phyloP scores from a whole-genome alignment of 2,329 filamentous ascomycete genomes.

The Monosporascus sp. region DNA sequence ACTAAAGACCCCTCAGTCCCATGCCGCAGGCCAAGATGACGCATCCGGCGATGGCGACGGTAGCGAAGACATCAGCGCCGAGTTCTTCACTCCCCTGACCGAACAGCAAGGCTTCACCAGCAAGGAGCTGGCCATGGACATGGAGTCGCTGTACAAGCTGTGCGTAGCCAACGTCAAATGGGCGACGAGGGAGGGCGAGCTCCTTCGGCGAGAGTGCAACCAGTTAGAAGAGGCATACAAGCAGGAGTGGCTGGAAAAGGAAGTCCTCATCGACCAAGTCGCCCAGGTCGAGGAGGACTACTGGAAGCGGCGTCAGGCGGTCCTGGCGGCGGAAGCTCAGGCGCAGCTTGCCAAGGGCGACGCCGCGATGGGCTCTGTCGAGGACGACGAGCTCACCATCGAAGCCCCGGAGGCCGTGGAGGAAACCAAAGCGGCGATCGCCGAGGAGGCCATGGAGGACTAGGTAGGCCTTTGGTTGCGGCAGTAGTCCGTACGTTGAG shows the following conservation, averaged over 20 bases:
- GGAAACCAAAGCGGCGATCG: neutral
- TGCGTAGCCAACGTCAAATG: conserved; percentile 68
- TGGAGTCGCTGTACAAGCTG: conserved; percentile 59
- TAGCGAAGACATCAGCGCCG: conserved; percentile 51
- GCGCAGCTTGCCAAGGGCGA: conserved; percentile 13
- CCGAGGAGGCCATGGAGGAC: neutral
- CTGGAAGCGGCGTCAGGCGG: conserved; percentile 51
- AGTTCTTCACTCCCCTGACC: conserved; percentile 51
- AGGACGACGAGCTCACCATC: neutral
- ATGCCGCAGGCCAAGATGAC: conserved; percentile 50
- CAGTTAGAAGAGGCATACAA: conserved; percentile 61
- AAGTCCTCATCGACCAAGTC: conserved; percentile 70
- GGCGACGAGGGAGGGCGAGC: conserved; percentile 62
- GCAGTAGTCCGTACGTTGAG: too few species aligned
- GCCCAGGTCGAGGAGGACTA: conserved; percentile 63
- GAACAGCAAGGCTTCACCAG: conserved; percentile 58
- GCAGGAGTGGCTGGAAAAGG: conserved; percentile 75
- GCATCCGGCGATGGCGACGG: conserved; percentile 49
- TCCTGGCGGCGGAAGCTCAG: conserved; percentile 35
- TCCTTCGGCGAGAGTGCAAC: conserved; percentile 60
- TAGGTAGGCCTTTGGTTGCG: too few species aligned
- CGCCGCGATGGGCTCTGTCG: neutral
- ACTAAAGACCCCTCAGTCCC: conserved; percentile 55
- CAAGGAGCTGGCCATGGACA: conserved; percentile 57
- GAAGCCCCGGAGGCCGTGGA: neutral